Percentiles rank a stretch among this genome's conserved stretches.
Conservation (phyloP, 192 early-diverging fungal genomes). For the Backusella psychrophila region DNA sequence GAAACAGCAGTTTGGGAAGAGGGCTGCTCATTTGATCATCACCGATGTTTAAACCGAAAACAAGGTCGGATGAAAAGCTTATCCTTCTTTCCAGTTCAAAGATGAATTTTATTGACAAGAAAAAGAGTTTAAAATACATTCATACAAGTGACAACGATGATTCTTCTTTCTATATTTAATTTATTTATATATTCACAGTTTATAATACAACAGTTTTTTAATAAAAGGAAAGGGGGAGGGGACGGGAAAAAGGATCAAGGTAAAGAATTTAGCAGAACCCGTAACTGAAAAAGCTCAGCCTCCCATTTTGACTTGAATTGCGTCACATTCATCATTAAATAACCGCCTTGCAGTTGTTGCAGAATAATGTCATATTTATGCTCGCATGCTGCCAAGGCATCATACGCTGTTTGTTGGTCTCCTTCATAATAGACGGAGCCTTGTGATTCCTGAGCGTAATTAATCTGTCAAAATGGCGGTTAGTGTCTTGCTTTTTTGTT, state of each 20-base stretch:
- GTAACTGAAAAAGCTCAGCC: background rate
- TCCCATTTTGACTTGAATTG: background rate
- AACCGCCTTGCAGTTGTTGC: background rate
- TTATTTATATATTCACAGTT: too few species aligned
- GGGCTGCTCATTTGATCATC: too few species aligned
- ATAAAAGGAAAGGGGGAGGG: too few species aligned
- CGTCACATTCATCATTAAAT: background rate
- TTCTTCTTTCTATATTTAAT: too few species aligned
- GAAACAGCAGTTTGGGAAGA: too few species aligned
- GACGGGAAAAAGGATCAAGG: background rate
- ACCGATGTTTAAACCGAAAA: too few species aligned
- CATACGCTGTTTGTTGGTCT: slow-evolving; percentile 9
- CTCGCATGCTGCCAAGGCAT: slow-evolving; percentile 7
- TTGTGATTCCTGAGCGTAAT: slow-evolving; percentile 19
- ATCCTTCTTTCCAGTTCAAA: too few species aligned
- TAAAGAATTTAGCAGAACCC: background rate
- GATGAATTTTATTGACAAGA: too few species aligned
- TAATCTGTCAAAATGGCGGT: slow-evolving; percentile 2
- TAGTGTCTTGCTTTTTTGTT: background rate
- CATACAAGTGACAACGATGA: too few species aligned
- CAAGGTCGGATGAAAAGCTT: too few species aligned
- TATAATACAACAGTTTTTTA: too few species aligned
- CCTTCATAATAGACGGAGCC: slow-evolving; percentile 22
- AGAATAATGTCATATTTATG: background rate
- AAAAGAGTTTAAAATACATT: too few species aligned